These are phyloP conservation scores for Solanum sitiens DNA, from an alignment of 257 asterid species.

Conservation along the genomic window DNA sequence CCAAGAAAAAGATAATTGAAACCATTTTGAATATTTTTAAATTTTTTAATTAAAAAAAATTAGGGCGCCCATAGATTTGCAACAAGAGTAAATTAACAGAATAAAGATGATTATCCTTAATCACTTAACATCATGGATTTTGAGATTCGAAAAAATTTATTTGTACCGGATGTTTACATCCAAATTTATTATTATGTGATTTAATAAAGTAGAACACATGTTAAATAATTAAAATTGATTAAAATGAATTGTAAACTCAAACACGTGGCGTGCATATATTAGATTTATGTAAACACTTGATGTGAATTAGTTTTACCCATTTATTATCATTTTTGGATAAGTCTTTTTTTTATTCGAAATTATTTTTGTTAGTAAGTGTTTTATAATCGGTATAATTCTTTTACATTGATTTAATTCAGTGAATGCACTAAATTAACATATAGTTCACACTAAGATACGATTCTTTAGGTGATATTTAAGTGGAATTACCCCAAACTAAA, in stretches of 20 bases:
- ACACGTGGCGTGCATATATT: too few relatives aligned
- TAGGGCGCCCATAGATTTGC: not conserved
- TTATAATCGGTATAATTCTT: too few relatives aligned
- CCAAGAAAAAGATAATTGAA: not conserved
- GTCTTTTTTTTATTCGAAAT: too few relatives aligned
- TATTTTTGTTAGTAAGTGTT: too few relatives aligned
- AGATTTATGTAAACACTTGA: too few relatives aligned
- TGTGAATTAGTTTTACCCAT: not conserved
- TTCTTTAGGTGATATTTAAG: not conserved
- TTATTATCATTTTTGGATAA: not conserved
- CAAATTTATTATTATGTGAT: too few relatives aligned
- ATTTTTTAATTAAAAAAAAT: not conserved
- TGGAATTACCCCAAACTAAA: not conserved
- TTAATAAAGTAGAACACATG: too few relatives aligned
- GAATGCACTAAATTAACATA: not conserved
- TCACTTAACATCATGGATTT: not conserved
- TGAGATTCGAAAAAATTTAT: not conserved
- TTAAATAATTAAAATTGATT: too few relatives aligned
- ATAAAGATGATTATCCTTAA: not conserved
- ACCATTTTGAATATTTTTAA: not conserved
- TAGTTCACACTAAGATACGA: not conserved
- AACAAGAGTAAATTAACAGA: not conserved
- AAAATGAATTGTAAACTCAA: too few relatives aligned
- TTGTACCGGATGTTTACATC: rapidly evolving
- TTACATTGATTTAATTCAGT: not conserved